Base-by-base conservation (phyloP, 768 basidiomycete genomes). In the Flagelloscypha sp. region DNA sequence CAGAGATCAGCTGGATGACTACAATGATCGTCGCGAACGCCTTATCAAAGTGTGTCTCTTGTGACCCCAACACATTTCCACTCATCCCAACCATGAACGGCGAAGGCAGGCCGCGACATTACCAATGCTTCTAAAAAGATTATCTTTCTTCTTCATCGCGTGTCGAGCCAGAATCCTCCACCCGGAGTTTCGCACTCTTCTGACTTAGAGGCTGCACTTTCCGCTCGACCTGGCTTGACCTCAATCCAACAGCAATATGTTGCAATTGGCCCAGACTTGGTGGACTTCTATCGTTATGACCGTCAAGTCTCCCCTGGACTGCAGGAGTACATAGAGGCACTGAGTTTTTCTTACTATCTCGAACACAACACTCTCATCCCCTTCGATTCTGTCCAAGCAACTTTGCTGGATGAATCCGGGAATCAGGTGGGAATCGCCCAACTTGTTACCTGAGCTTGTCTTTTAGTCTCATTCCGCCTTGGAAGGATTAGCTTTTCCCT, bases 261-360 rank as follows among this genome's bases (percentile, higher is more conserved):
- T 4, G n/a, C n/a, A n/a, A n/a, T n/a, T n/a, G n/a, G n/a, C n/a
- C n/a, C n/a, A n/a, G 54, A 57, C 16, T 65, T 95, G 39, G 61
- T 65, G 38, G 57, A 59, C 2, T 90, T 81, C 56, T 90, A 88
- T 85, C 69, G 78, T 31, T 78, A 83, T 54, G 72, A 84, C 48
- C 70, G 73, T 22, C 73, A 80, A 43, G 62, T 87, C 37, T 84
- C 84, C 5, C 76, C 82, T 1, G 79, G 93, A 3, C 58, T 98
- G 19, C 92, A 98, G 56, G 95, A 98, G 60, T 98, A 90, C 58
- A 87, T 97, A 44, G 95, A 98, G 56, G 92, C 86, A 1, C 62
- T 90, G 38, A 83, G 87, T 48, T 92, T 97, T 53, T 71, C 85
- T 1, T 74, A 92, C 56, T 97, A 85, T 52, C 70, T 94, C 33